phyloP scores from a whole-genome alignment of 2,329 filamentous ascomycete species.

The Nakataea oryzae region DNA sequence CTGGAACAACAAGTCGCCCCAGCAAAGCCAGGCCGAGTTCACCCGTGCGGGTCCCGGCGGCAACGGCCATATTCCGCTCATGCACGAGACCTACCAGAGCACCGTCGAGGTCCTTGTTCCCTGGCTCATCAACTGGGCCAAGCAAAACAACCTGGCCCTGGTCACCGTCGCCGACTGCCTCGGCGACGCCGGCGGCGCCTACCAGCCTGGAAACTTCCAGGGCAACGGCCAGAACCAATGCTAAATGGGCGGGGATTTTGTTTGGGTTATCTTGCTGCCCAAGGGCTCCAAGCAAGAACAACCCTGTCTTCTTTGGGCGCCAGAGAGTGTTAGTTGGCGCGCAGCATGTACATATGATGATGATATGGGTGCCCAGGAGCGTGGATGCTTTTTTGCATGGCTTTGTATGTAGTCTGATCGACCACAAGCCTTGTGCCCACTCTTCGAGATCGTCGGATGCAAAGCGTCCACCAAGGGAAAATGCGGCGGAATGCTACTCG shows the following conservation, averaged over 20 bases:
- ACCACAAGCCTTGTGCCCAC: too few relatives aligned
- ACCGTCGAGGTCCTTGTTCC: conserved; percentile 37
- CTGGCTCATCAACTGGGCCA: conserved; percentile 40
- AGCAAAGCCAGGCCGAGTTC: conserved; percentile 43
- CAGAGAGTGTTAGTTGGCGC: background rate
- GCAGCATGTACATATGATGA: background rate
- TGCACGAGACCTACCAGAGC: conserved; percentile 41
- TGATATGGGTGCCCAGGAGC: background rate
- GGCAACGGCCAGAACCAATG: conserved; percentile 21
- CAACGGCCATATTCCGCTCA: conserved; percentile 44
- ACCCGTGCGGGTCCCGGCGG: conserved; percentile 27
- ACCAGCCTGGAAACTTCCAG: conserved; percentile 27
- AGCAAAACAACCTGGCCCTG: conserved; percentile 33
- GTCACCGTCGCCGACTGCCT: conserved; percentile 40
- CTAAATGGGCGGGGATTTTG: conserved; percentile 5
- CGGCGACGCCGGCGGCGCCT: conserved; percentile 26
- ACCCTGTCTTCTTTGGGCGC: background rate
- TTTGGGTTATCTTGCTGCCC: too few relatives aligned
- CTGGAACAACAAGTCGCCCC: conserved; percentile 42
- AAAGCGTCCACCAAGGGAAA: background rate
- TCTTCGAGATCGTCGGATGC: background rate
- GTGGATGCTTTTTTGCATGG: too few relatives aligned
- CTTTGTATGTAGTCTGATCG: background rate
- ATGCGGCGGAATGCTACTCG: too few relatives aligned
- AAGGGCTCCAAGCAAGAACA: background rate